Base-by-base conservation (phyloP, 805 yeast species). In the Starmera quercuum region DNA sequence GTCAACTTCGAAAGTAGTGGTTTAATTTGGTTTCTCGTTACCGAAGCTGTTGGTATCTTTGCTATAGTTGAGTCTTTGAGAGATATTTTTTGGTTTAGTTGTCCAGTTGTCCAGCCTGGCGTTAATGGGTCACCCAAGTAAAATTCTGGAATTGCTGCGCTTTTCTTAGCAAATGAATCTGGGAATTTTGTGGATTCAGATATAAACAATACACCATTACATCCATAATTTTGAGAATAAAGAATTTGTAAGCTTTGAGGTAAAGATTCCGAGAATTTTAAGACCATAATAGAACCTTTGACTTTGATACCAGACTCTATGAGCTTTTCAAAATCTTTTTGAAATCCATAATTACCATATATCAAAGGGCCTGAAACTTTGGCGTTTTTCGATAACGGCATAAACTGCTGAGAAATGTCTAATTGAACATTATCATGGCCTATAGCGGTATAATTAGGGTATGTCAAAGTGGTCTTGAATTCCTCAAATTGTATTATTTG, bases 111-210 rank as follows among this genome's bases (percentile, higher is more conserved):
- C 78, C 81, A 76, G 2, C 94, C 95, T 0, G 95, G 95, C 3
- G 83, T 69, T 23, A 83, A 52, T 4, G 86, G 72, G 53, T 87
- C 92, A 7, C 97, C 97, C 1, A 90, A 73, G 37, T 74, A 71
- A 34, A 58, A 58, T 36, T 78, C 74, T 1, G 79, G 67, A 23
- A 73, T 55, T 0, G 77, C 82, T 5, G 78, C 82, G 28, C 80
- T 66, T 29, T 51, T 49, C 34, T 51, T 49, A 41, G 63, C 65
- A 5, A 52, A 48, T 2, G 54, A 41, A 20, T 55, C 56, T 4
- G 55, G 53, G 31, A 54, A 51, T 4, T 47, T 49, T 11, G 71
- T 54, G 2, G 69, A 66, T 26, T 66, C 71, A 29, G 73, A 64
- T 12, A 87, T 73, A 48, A 85, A 83, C 0, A 90, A 51, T 0